Conservation (phyloP, 345 rosid genomes). For the Balakata baccata region DNA sequence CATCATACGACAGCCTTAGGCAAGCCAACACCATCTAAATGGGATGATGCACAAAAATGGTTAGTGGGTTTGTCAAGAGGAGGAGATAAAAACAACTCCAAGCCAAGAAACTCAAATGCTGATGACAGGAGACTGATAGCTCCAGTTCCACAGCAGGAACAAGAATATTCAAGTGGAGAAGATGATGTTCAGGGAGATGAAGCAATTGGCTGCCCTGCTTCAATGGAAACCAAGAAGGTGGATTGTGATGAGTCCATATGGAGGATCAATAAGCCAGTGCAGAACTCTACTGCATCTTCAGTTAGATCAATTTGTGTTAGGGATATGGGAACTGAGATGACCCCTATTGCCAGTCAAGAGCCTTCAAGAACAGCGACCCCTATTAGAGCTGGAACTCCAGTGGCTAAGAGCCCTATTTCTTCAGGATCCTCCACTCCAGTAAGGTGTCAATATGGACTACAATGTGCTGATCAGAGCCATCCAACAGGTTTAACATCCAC, state of each 20-base stretch:
- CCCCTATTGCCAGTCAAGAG: conserved; percentile 85
- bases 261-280: conserved; percentile 50
- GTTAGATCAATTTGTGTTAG: conserved; percentile 74
- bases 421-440: conserved; percentile 80
- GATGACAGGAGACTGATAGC: conserved; percentile 88
- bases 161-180: conserved; percentile 47
- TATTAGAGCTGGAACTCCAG: conserved; percentile 71
- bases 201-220: conserved; percentile 29
- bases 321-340: conserved; percentile 99
- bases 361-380: conserved; percentile 92
- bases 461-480: conserved; percentile 22
- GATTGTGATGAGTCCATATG: conserved; percentile 67
- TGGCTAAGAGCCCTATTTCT: conserved; percentile 63
- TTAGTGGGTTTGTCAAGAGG: conserved; percentile 69
- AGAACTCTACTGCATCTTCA: conserved; percentile 38
- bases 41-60: conserved; percentile 99
- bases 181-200: conserved; percentile 45
- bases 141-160: conserved; percentile 67
- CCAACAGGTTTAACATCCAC: conserved; percentile 16
- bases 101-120: conserved; percentile 84
- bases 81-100: conserved; percentile 47
- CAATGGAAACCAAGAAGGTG: conserved; percentile 62
- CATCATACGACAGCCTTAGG: conserved; percentile 75
- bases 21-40: conserved; percentile 87
- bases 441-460: conserved; percentile 39